Evolutionary conservation across 192 early-diverging fungal genomes (phyloP), one percentile per base, ranked within the genome.

Genomic region (Phycomyces nitens): DNA sequence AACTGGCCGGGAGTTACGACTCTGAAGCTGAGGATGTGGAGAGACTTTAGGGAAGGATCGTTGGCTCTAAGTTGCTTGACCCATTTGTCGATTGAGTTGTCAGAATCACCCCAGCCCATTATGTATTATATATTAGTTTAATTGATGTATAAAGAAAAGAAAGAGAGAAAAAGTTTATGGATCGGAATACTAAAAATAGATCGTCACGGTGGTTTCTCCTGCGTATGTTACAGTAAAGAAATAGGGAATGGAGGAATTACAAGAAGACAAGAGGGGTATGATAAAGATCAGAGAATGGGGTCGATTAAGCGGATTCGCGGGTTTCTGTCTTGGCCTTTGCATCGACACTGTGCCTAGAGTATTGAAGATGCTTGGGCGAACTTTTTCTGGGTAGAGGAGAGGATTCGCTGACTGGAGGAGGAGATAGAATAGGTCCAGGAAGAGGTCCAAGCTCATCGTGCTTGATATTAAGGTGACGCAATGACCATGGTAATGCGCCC

Each of bases 1-100:
- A 84, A 65, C 57, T 84, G 73, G 11, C 64, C 42, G 15, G 70
- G 60, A 0, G 76, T 65, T 42, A 84, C 55, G 4, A 66, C 68
- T 22, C 82, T 76, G 55, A 81, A 81, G 58, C 75, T 80, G 60
- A 84, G 75, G 58, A 84, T 84, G 24, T 84, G 82, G 20, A 84
- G 71, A 29, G 67, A 68, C 1, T 67, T 72, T 39, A 84, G 74
- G 2, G 72, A 65, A 6, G 74, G 58, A 43, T 84, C 82, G 21
- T 81, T 79, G 0, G 68, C 63, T 49, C 56, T 51, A 1, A 84
- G 72, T 42, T 81, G 78, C 34, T 77, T 73, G 49, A 74, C 65
- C 82, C 82, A 84, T 50, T 63, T 57, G 20, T 82, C 74, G 23
- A 80, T 74, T 23, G 70, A 70, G 59, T 71, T 73, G 54, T 73